These are phyloP conservation scores for Debaryomyces udenii DNA, from an alignment of 1,139 yeast genomes.

Conservation along the genomic window DNA sequence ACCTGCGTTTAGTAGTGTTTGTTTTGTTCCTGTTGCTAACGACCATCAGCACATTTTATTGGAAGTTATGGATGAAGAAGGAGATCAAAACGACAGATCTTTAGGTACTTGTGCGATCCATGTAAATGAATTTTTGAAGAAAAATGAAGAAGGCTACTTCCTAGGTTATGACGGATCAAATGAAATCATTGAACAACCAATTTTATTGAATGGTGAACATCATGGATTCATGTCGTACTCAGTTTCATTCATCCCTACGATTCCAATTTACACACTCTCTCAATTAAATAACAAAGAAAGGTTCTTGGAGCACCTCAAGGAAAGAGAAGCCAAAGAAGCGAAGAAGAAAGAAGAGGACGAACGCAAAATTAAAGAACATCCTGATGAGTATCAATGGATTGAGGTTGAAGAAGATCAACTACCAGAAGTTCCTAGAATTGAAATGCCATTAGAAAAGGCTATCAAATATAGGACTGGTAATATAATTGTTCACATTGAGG, in stretches of 20 bases:
- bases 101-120: conserved; percentile 62
- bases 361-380: conserved; percentile 56
- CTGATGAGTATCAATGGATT: conserved; percentile 67
- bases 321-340: conserved; percentile 39
- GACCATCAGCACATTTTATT: conserved; percentile 61
- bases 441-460: conserved; percentile 55
- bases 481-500: conserved; percentile 52
- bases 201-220: conserved; percentile 45
- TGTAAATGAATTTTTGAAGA: conserved; percentile 52
- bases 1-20: conserved; percentile 62
- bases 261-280: conserved; percentile 61
- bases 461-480: conserved; percentile 63
- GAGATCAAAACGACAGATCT: conserved; percentile 61
- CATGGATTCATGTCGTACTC: conserved; percentile 59
- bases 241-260: conserved; percentile 63
- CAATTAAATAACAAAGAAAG: conserved; percentile 49
- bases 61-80: conserved; percentile 67
- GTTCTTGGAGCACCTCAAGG: conserved; percentile 31
- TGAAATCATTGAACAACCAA: conserved; percentile 47
- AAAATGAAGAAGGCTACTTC: conserved; percentile 47
- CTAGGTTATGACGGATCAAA: conserved; percentile 56
- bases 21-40: conserved; percentile 64
- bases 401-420: conserved; percentile 53
- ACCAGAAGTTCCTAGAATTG: conserved; percentile 47
- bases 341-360: conserved; percentile 43